Conservation (phyloP, 1,284 basidiomycete species). For the Coniferiporia weirii region DNA sequence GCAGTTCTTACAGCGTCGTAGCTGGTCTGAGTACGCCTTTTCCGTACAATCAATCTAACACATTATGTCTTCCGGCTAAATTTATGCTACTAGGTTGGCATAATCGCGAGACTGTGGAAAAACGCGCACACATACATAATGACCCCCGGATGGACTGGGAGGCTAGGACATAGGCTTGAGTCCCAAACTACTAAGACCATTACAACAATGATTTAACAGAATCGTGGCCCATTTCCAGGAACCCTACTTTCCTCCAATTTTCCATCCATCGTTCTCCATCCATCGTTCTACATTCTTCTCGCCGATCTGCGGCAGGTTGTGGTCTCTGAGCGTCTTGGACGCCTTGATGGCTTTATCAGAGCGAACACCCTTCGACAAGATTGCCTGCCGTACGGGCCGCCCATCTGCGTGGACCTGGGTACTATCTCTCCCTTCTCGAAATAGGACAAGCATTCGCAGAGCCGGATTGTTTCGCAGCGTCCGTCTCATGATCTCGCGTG, state of each 20-base stretch:
- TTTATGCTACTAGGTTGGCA: too few relatives aligned
- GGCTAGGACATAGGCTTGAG: too few relatives aligned
- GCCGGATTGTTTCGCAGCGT: slow-evolving; percentile 1
- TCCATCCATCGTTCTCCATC: background rate
- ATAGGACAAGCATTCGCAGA: slow-evolving; percentile 14
- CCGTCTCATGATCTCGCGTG: background rate
- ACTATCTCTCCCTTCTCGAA: background rate
- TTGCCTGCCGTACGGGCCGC: background rate
- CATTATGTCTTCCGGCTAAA: too few relatives aligned
- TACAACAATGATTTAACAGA: background rate
- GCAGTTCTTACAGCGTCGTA: too few relatives aligned
- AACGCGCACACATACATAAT: too few relatives aligned
- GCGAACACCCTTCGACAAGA: background rate
- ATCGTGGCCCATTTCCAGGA: background rate
- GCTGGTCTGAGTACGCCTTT: too few relatives aligned
- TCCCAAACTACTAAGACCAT: too few relatives aligned
- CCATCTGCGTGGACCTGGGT: background rate
- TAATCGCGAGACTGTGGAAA: too few relatives aligned
- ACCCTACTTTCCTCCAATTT: background rate
- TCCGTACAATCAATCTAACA: too few relatives aligned
- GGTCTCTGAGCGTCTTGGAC: slow-evolving; percentile 2
- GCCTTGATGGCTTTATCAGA: slow-evolving; percentile 4
- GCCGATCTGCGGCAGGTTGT: background rate
- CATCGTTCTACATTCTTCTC: background rate
- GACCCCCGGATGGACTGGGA: too few relatives aligned